Percentiles rank a stretch among this genome's conserved stretches.
These are phyloP conservation scores for Hyphodiscus sp. DNA, from an alignment of 2,329 filamentous ascomycete species.

Conservation along the genomic window DNA sequence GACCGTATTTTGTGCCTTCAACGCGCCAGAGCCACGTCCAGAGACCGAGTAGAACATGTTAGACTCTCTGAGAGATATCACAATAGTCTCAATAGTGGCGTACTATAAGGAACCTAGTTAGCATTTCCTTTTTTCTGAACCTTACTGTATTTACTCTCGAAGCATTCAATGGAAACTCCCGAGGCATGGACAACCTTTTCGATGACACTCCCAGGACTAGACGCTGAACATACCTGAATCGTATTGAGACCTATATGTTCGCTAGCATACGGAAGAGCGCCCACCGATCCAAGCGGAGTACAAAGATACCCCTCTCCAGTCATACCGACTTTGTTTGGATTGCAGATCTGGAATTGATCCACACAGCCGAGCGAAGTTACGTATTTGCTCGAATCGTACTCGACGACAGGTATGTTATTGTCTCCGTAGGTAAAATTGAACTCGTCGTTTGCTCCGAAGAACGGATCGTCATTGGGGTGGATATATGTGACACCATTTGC, in stretches of 20 bases:
- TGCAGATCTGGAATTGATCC: conserved; percentile 32
- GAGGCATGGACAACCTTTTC: too few relatives aligned
- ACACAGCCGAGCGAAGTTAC: conserved; percentile 27
- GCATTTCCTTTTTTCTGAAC: too few relatives aligned
- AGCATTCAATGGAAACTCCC: too few relatives aligned
- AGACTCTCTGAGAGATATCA: conserved; percentile 14
- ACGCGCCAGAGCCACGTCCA: conserved; percentile 5
- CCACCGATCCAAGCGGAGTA: not conserved
- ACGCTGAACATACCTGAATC: too few relatives aligned
- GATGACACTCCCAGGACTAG: too few relatives aligned
- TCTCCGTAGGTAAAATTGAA: conserved; percentile 7
- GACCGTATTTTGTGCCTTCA: conserved; percentile 7
- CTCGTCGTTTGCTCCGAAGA: conserved; percentile 5
- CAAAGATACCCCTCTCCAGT: not conserved
- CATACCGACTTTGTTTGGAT: conserved; percentile 19
- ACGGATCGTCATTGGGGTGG: conserved; percentile 25
- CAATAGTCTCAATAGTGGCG: not conserved
- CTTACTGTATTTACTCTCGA: too few relatives aligned
- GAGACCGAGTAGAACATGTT: conserved; percentile 1
- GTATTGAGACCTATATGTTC: not conserved
- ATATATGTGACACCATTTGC: conserved; percentile 25
- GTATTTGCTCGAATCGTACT: conserved; percentile 14
- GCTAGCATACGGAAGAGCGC: not conserved
- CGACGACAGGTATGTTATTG: not conserved
- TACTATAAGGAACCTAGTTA: not conserved